Conservation (phyloP, 2,329 filamentous ascomycete species). For the Curvularia eragrostidis region DNA sequence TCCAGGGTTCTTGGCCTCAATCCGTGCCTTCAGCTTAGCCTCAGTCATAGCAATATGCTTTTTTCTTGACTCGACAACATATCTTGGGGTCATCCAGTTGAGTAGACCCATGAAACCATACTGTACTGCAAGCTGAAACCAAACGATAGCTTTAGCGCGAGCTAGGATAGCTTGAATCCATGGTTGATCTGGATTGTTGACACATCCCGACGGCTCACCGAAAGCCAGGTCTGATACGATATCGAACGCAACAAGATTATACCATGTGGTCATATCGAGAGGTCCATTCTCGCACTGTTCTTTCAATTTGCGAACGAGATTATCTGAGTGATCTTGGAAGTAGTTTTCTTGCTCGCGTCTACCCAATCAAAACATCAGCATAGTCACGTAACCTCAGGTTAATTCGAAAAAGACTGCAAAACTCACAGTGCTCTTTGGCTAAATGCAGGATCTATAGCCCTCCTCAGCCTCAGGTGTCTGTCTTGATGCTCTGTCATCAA, state of each 20-base stretch:
- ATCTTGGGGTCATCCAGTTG: slow-evolving; percentile 10
- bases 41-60: slow-evolving; percentile 16
- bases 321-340: slow-evolving; percentile 13
- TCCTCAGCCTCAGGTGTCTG: slow-evolving; percentile 13
- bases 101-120: slow-evolving; percentile 11
- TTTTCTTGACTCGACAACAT: slow-evolving; percentile 14
- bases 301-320: slow-evolving; percentile 8
- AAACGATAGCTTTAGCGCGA: slow-evolving; percentile 14
- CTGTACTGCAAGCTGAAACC: slow-evolving; percentile 16
- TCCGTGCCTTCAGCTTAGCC: slow-evolving; percentile 10
- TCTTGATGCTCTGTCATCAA: slow-evolving; percentile 17
- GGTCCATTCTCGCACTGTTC: slow-evolving; percentile 2
- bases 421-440: slow-evolving; percentile 14
- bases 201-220: slow-evolving; percentile 14
- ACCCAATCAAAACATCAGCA: neutral
- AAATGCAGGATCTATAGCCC: slow-evolving; percentile 15
- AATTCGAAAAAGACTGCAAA: no score
- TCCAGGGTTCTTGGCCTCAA: slow-evolving; percentile 11
- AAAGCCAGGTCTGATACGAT: slow-evolving; percentile 13
- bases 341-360: slow-evolving; percentile 14
- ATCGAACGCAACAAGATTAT: slow-evolving; percentile 12
- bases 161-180: slow-evolving; percentile 14
- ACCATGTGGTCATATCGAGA: slow-evolving; percentile 15
- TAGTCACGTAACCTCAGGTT: neutral
- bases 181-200: slow-evolving; percentile 14